Base-by-base conservation (phyloP, 768 basidiomycete species). In the Termitomyces sp. region DNA sequence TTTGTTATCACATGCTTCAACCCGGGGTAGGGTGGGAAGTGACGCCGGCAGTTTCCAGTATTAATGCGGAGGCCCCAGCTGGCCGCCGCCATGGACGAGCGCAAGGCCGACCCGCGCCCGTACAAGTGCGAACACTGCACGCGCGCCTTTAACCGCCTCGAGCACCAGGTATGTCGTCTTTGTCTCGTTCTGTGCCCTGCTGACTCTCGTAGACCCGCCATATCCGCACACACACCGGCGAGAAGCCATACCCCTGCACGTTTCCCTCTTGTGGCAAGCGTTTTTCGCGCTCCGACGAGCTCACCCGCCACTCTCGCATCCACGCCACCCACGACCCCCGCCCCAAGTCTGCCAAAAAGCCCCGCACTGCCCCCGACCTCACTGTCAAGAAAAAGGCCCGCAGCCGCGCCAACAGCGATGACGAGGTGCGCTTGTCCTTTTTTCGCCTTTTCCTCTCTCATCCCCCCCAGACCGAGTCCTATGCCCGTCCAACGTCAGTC, bases 221-320 rank as follows among this genome's bases (percentile, higher is more conserved):
- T 68, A 97, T 98, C 55, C 89, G 96, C 59, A 99, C 95, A 0
- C 96, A 99, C 71, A 99, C 96, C 0, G 96, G 96, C 67, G 96
- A 99, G 74, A 98, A 97, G 65, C 96, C 96, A 2, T 98, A 98
- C 66, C 81, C 84, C 22, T 99, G 96, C 81, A 87, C 85, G 1
- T 92, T 87, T 70, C 86, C 92, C 4, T 84, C 86, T n/a, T 99
- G 96, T 81, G 95, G 97, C 73, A 99, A 98, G 72, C 89, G 94
- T 5, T 99, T 99, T 72, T 94, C 92, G 18, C 87, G 96, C 58
- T 94, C 92, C n/a, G 96, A 99, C 77, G 96, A 99, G 73, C 84
- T 99, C 62, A 99, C 96, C 29, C 83, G 96, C 57, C 96, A 99
- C 68, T 89, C 91, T 0, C 84, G 96, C 47, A 99, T 98, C 63